Base-by-base conservation (phyloP, 164 flowering plant genomes). In the Houttuynia cordata region DNA sequence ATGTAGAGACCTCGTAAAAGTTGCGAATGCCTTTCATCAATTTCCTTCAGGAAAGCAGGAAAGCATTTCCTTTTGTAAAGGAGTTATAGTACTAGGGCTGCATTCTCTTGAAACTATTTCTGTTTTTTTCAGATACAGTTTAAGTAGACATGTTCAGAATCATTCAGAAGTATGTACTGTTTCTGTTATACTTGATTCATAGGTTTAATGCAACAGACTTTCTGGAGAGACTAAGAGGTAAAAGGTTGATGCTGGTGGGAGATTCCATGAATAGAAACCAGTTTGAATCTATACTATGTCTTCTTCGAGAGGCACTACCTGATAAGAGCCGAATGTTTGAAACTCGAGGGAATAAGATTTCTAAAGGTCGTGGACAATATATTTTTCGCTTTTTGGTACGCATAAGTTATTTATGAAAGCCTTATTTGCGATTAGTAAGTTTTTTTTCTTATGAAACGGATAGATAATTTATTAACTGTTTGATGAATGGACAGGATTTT, bases 191-290 rank as follows among this genome's bases (percentile, higher is more conserved):
- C 52, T 61, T 62, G 21, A 56, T 64, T 66, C 50, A 68, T 76
- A 92, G 98, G 85, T 87, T 87, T 69, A 86, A 84, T 78, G 91
- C 89, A 52, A 78, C 88, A 67, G 91, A 84, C 79, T 87, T 89
- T 71, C 75, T 93, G 86, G 78, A 57, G 76, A 84, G 83, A 66
- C 67, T 93, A n/a, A 80, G 90, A 63, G 96, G 94, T 68, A 93
- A 87, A 74, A 80, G 80, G 76, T 70, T 93, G 65, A 75, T 87
- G 89, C 81, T 89, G 51, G 88, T 93, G 61, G 98, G 98, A 58
- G 98, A 93, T 63, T 93, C 98, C 40, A 82, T 93, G 96, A 93
- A 89, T 77, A 76, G 98, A 6, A 93, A 93, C 70, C 96, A 89
- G 80, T 93, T 84, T 71, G 98, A 89, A 75, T 93, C 98, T 14